These are phyloP conservation scores for Athelia sp. DNA, from an alignment of 1,284 basidiomycete species.

Conservation along the genomic window DNA sequence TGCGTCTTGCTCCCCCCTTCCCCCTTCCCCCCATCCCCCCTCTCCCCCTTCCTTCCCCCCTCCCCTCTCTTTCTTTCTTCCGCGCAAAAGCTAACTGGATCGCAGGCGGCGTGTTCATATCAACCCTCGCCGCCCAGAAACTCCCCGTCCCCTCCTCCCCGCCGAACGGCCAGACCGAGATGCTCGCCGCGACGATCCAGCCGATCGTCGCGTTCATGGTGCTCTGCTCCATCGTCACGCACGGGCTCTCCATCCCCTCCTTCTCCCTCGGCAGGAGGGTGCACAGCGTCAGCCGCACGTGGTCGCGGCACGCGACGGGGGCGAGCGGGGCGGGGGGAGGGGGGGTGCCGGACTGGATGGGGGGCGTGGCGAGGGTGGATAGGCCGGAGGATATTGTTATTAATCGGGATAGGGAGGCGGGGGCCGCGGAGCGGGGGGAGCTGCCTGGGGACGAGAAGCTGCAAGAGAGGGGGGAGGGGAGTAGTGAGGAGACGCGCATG, in stretches of 20 bases:
- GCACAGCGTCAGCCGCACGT: constrained; percentile 84
- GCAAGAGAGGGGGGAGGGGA: constrained; percentile 10
- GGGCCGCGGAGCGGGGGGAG: constrained; percentile 44
- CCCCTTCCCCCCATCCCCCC: too few relatives aligned
- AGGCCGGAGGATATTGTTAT: constrained; percentile 74
- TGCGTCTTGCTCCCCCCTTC: too few relatives aligned
- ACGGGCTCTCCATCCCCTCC: constrained; percentile 90
- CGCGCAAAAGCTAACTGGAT: constrained; percentile 14
- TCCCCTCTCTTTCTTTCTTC: constrained; percentile 1
- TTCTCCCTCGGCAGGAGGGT: constrained; percentile 89
- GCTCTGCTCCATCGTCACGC: constrained; percentile 78
- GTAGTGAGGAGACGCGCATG: constrained; percentile 11
- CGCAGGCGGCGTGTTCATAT: constrained; percentile 83
- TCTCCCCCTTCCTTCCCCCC: constrained; percentile 10
- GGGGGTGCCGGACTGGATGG: constrained; percentile 76
- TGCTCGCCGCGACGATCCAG: constrained; percentile 74
- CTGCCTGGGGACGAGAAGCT: constrained; percentile 27
- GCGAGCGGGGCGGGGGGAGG: too few relatives aligned
- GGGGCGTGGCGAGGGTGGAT: constrained; percentile 64
- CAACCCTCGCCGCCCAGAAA: constrained; percentile 74
- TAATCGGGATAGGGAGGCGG: constrained; percentile 66
- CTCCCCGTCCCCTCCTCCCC: constrained; percentile 55
- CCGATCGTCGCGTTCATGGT: constrained; percentile 93
- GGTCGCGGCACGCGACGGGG: constrained; percentile 62
- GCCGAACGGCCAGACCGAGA: constrained; percentile 56